Evolutionary conservation across 345 rosid species (phyloP).

Genomic region (Acer negundo): DNA sequence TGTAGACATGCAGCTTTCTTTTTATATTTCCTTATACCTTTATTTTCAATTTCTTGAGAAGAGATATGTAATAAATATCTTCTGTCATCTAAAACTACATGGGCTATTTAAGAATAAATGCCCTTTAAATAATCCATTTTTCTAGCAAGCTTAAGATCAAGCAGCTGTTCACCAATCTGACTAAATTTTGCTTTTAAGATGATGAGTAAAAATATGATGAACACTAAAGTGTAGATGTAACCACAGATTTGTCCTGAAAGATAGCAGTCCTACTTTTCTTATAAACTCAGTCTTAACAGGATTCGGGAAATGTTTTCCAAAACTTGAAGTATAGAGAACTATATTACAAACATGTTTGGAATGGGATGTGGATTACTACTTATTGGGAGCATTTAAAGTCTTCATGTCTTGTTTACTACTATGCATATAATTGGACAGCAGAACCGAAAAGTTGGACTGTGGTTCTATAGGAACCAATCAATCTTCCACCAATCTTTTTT

Average conservation of each 20-base stretch:
- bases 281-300: not conserved
- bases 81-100: not conserved
- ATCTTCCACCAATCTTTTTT: not conserved
- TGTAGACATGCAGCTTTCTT: not conserved
- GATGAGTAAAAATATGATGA: not conserved
- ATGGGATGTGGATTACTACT: not conserved
- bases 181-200: not conserved
- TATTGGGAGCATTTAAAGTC: not conserved
- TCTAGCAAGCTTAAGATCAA: not conserved
- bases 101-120: not conserved
- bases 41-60: not conserved
- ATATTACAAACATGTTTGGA: not conserved
- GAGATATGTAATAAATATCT: not conserved
- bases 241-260: not conserved
- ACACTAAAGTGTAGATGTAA: not conserved
- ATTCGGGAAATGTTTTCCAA: slow-evolving; percentile 13
- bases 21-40: not conserved
- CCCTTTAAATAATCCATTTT: not conserved
- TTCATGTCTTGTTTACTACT: not conserved
- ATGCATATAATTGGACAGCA: not conserved
- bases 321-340: not conserved
- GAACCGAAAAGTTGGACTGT: not conserved
- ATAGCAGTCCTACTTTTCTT: not conserved
- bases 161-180: not conserved
- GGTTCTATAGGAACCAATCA: not conserved